A percentile compares a stretch with the other conserved stretches of the same genome.
Evolutionary conservation across 345 rosid genomes (phyloP).

Genomic region (Aethionema arabicum): DNA sequence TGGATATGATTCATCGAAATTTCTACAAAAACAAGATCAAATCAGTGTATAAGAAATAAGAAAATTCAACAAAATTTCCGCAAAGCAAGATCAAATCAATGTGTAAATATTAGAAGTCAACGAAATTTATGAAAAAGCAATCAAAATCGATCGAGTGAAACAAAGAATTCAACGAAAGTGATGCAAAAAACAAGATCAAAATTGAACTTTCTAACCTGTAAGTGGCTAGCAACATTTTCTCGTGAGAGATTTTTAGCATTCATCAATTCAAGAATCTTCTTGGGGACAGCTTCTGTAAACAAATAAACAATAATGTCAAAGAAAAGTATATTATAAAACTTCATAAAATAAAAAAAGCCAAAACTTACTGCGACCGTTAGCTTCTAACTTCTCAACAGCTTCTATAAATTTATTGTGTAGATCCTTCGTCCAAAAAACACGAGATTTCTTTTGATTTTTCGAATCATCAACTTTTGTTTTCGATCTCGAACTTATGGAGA

Average conservation of each 20-base stretch:
- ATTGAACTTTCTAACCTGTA: conserved; percentile 27
- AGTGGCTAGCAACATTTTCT: not conserved
- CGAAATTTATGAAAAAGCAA: not conserved
- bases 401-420: conserved; percentile 72
- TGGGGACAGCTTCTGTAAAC: conserved; percentile 88
- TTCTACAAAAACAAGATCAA: too few relatives aligned
- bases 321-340: conserved; percentile 7
- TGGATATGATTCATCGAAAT: not conserved
- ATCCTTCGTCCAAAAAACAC: conserved; percentile 83
- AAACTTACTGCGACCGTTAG: conserved; percentile 59
- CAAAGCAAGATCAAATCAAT: too few relatives aligned
- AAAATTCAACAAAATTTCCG: too few relatives aligned
- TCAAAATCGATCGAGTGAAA: too few relatives aligned
- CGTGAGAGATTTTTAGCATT: conserved; percentile 51
- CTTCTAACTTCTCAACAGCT: conserved; percentile 77
- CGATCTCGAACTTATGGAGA: too few relatives aligned
- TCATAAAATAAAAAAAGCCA: conserved; percentile 16
- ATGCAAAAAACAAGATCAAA: too few relatives aligned
- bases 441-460: conserved; percentile 73
- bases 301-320: not conserved
- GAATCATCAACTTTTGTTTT: conserved; percentile 47
- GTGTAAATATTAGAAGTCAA: not conserved
- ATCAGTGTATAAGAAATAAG: too few relatives aligned
- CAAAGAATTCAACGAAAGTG: too few relatives aligned
- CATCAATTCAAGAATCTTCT: conserved; percentile 92